A percentile compares a stretch with the other conserved stretches of the same genome.
phyloP scores from a whole-genome alignment of 2,329 filamentous ascomycete genomes.

The Claviceps purpurea region DNA sequence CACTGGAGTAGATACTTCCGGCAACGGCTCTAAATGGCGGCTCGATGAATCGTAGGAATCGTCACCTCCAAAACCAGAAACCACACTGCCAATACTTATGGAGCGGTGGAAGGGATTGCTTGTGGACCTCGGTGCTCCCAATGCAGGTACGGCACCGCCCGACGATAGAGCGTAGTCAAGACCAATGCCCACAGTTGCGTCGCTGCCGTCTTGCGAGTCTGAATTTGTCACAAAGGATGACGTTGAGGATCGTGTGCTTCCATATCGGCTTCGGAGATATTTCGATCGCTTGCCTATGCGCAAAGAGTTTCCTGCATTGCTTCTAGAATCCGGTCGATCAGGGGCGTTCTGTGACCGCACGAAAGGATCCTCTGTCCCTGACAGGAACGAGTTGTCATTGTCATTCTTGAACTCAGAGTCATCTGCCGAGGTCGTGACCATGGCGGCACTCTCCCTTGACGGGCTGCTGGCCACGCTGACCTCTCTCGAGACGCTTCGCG shows the following conservation, averaged over 20 bases:
- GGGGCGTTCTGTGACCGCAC: slow-evolving; percentile 19
- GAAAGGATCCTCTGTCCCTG: slow-evolving; percentile 15
- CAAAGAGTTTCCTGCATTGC: slow-evolving; percentile 32
- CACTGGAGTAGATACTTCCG: slow-evolving; percentile 32
- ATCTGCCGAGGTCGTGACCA: slow-evolving; percentile 3
- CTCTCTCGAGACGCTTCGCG: slow-evolving; percentile 38
- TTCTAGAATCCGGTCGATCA: slow-evolving; percentile 24
- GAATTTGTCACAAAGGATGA: slow-evolving; percentile 44
- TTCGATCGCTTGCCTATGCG: slow-evolving; percentile 35
- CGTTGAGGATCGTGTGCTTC: slow-evolving; percentile 45
- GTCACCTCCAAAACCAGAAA: slow-evolving; percentile 50
- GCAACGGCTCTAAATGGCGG: slow-evolving; percentile 34
- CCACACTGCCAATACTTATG: slow-evolving; percentile 81
- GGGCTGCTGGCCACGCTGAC: slow-evolving; percentile 30
- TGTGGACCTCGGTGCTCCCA: slow-evolving; percentile 33
- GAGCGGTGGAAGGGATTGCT: slow-evolving; percentile 54
- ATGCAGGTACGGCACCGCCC: slow-evolving; percentile 55
- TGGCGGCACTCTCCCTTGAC: slow-evolving; percentile 1
- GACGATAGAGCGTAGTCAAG: slow-evolving; percentile 74
- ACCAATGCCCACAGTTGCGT: slow-evolving; percentile 52
- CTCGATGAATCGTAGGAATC: slow-evolving; percentile 34
- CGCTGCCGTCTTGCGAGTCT: slow-evolving; percentile 51
- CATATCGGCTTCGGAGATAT: slow-evolving; percentile 43
- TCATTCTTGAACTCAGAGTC: slow-evolving; percentile 14
- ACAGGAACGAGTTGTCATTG: slow-evolving; percentile 15